Conservation (phyloP, 2,329 filamentous ascomycete genomes). For the Blumeria hordei region DNA sequence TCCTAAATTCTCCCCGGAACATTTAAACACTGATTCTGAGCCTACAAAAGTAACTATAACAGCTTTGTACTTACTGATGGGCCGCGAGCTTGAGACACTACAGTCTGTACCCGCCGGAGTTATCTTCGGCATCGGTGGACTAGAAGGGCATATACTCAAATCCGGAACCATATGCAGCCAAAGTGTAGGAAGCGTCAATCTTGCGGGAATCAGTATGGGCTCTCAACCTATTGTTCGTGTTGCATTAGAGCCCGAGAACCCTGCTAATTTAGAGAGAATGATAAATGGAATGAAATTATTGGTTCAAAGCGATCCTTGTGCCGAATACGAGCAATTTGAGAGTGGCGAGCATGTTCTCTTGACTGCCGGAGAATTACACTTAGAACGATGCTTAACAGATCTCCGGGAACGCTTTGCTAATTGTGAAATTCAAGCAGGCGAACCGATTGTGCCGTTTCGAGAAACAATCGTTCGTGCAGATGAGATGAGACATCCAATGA, state of each 20-base stretch:
- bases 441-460: constrained; percentile 83
- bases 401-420: constrained; percentile 75
- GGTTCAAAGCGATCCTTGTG: constrained; percentile 86
- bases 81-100: constrained; percentile 61
- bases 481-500: constrained; percentile 76
- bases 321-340: constrained; percentile 77
- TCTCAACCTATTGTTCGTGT: constrained; percentile 87
- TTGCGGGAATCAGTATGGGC: constrained; percentile 61
- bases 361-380: constrained; percentile 80
- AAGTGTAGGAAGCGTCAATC: constrained; percentile 64
- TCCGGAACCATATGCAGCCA: constrained; percentile 83
- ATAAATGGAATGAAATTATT: constrained; percentile 66
- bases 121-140: constrained; percentile 79
- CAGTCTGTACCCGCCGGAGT: constrained; percentile 75
- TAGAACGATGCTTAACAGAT: constrained; percentile 85
- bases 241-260: constrained; percentile 79
- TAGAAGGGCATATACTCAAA: constrained; percentile 86
- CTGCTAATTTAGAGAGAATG: constrained; percentile 83
- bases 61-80: constrained; percentile 89
- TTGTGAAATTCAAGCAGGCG: constrained; percentile 84
- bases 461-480: constrained; percentile 72
- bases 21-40: constrained; percentile 44
- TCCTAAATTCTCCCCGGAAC: constrained; percentile 74
- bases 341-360: constrained; percentile 89
- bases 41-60: constrained; percentile 68